Evolutionary conservation across 2,329 filamentous ascomycete species (phyloP).

Genomic region (Chaetoscypha palmicola): DNA sequence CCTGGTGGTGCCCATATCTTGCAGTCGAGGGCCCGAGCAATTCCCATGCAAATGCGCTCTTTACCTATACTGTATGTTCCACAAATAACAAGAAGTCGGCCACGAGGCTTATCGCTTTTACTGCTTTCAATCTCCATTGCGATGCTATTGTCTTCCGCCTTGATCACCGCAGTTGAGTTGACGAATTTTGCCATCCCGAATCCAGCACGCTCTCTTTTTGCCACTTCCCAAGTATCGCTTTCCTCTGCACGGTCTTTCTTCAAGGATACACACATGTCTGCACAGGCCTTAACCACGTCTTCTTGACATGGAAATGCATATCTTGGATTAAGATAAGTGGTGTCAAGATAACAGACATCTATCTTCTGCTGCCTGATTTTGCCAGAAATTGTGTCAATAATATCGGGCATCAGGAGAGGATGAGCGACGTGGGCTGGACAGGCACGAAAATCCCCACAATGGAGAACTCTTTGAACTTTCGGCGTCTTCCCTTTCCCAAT

Average conservation of each 20-base stretch:
- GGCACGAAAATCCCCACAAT: conserved; percentile 93
- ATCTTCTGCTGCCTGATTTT: conserved; percentile 76
- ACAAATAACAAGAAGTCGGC: conserved; percentile 81
- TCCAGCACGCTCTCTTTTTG: conserved; percentile 47
- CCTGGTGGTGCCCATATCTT: conserved; percentile 83
- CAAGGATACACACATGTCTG: conserved; percentile 76
- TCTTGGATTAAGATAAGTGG: conserved; percentile 90
- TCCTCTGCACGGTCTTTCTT: conserved; percentile 57
- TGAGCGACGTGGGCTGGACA: conserved; percentile 79
- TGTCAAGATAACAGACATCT: conserved; percentile 94
- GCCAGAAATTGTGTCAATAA: conserved; percentile 62
- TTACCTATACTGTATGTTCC: conserved; percentile 98
- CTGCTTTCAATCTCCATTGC: conserved; percentile 18
- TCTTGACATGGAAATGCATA: conserved; percentile 89
- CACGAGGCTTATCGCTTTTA: conserved; percentile 38
- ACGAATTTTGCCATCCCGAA: conserved; percentile 59
- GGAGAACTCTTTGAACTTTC: conserved; percentile 71
- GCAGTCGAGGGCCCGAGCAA: conserved; percentile 74
- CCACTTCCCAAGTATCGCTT: conserved; percentile 47
- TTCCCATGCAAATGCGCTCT: conserved; percentile 88
- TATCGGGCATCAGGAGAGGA: conserved; percentile 70
- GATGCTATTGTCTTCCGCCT: conserved; percentile 23
- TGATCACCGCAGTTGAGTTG: conserved; percentile 30
- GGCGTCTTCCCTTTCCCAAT: conserved; percentile 52
- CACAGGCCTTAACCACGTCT: conserved; percentile 80